phyloP scores from a whole-genome alignment of 2,329 filamentous ascomycete species.

The Mariannaea sp. region DNA sequence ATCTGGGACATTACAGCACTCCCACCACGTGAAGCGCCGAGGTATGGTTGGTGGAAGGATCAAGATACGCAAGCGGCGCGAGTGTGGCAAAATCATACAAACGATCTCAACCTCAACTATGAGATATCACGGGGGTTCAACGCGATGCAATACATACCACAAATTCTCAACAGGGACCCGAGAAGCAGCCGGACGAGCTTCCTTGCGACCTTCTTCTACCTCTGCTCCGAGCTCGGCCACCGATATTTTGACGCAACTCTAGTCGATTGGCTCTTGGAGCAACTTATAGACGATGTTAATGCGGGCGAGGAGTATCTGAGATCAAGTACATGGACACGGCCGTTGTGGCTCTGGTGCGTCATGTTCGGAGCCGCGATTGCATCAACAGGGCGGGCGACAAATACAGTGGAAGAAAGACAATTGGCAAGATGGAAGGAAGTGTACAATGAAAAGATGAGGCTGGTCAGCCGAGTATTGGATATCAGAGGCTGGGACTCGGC shows the following conservation, averaged over 20 bases:
- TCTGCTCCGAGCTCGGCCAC: slow-evolving; percentile 51
- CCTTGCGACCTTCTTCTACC: slow-evolving; percentile 54
- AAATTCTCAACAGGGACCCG: slow-evolving; percentile 43
- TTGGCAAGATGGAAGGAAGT: slow-evolving; percentile 45
- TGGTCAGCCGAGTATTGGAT: slow-evolving; percentile 46
- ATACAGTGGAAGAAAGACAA: slow-evolving; percentile 44
- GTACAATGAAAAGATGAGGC: slow-evolving; percentile 48
- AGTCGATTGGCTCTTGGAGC: slow-evolving; percentile 52
- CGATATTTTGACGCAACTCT: slow-evolving; percentile 49
- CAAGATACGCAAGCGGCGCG: slow-evolving; percentile 43
- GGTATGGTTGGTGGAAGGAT: slow-evolving; percentile 46
- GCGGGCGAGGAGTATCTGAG: slow-evolving; percentile 47
- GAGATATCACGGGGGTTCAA: slow-evolving; percentile 44
- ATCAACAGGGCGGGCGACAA: slow-evolving; percentile 44
- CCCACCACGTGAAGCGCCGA: slow-evolving; percentile 43
- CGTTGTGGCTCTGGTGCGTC: slow-evolving; percentile 53
- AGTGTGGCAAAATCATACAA: slow-evolving; percentile 45
- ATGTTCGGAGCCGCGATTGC: slow-evolving; percentile 52
- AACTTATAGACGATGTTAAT: slow-evolving; percentile 50
- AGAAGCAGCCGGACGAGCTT: slow-evolving; percentile 51
- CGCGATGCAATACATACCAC: slow-evolving; percentile 40
- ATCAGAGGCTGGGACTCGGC: slow-evolving; percentile 48
- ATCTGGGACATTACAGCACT: slow-evolving; percentile 47
- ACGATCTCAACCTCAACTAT: slow-evolving; percentile 44
- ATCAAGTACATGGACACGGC: slow-evolving; percentile 48